phyloP scores from a whole-genome alignment of 1,284 basidiomycete species.

The Takashimella tepidaria region DNA sequence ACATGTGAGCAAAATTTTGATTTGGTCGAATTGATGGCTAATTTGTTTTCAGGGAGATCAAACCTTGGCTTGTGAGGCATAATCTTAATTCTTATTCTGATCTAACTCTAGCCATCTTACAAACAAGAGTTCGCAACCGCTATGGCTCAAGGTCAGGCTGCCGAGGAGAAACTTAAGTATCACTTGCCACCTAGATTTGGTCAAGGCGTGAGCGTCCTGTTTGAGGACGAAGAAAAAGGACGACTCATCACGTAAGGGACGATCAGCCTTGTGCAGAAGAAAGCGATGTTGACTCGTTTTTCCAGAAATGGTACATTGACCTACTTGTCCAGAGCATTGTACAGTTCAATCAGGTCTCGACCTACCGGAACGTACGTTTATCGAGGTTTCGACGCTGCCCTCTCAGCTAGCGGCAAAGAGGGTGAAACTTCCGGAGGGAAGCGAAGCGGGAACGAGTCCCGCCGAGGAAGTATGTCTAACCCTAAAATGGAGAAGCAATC shows the following conservation, averaged over 20 bases:
- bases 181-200: constrained; percentile 44
- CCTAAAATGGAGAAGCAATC: constrained; percentile 15
- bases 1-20: constrained; percentile 41
- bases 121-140: constrained; percentile 52
- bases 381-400: constrained; percentile 49
- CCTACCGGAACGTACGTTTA: constrained; percentile 49
- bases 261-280: neutral
- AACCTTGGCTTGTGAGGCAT: constrained; percentile 40
- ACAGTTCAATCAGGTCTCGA: constrained; percentile 42
- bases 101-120: constrained; percentile 48
- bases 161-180: constrained; percentile 54
- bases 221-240: constrained; percentile 50
- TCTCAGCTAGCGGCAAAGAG: constrained; percentile 13
- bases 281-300: neutral
- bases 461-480: constrained; percentile 25
- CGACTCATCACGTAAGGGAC: constrained; percentile 49
- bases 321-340: constrained; percentile 43
- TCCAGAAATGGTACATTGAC: constrained; percentile 41
- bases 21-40: neutral
- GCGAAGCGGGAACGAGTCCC: constrained; percentile 17
- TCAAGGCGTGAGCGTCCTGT: constrained; percentile 49
- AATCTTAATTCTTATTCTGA: neutral
- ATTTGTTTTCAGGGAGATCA: constrained; percentile 41
- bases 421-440: neutral
- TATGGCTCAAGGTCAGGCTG: constrained; percentile 49